Base-by-base conservation (phyloP, 352 stramenopile genomes). In the Phytophthora tentaculata region DNA sequence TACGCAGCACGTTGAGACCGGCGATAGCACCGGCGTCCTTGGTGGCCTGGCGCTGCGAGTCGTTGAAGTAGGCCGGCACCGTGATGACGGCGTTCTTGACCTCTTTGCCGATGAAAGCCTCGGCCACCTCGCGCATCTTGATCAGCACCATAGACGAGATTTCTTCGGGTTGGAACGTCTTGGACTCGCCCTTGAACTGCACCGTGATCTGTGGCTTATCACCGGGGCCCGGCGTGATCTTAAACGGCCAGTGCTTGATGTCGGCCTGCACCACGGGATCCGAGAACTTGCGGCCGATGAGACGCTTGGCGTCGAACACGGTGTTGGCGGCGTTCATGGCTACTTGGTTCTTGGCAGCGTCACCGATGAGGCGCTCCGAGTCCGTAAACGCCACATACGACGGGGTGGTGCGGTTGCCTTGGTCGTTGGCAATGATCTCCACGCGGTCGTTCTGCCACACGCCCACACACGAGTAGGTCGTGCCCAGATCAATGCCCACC, bases 371-470 rank as follows among this genome's bases (percentile, higher is more conserved):
- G 9, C 28, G 28, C 9, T 32, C 98, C 92, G 77, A 91, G 64
- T 98, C 91, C 22, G 87, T 98, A 79, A 98, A 98, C n/a, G 94
- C 95, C 35, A 99, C 95, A 73, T 98, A 98, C 35, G 95, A 98
- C 6, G 95, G 94, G 0, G 96, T 99, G 19, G 92, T 98, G 47
- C 95, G 89, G 80, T 98, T 98, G 59, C 97, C 96, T 70, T 98
- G 89, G 76, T 97, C 90, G 79, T 99, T 98, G 48, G 94, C 93
- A 74, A 98, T 97, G 76, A 99, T 94, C 74, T 98, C 95, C 7
- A 98, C 94, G 19, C 90, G 88, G 54, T 90, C 83, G 72, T 98
- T 95, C 86, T 98, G 94, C 86, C 92, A 98, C 37, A 98, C 90
- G 66, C 92, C 92, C 23, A 98, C 94, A 71, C 94, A 98, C 60